These are phyloP conservation scores for Logfia minima DNA, from an alignment of 129 eudicot species.

Conservation along the genomic window DNA sequence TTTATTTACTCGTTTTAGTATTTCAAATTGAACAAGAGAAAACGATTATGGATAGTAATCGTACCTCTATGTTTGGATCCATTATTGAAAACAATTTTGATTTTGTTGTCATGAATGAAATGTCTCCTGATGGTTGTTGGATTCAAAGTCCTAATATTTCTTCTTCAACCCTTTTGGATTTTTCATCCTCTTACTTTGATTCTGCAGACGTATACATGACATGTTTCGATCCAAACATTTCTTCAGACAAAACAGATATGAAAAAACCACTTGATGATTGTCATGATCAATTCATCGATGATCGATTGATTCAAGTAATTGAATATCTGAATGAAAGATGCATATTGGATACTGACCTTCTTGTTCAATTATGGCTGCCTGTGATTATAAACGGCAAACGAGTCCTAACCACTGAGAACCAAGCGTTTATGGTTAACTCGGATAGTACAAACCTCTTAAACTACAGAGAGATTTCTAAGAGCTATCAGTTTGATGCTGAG, in stretches of 20 bases:
- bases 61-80: constrained; percentile 27
- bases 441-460: constrained; percentile 46
- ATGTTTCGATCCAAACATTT: constrained; percentile 28
- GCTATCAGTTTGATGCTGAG: constrained; percentile 58
- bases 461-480: constrained; percentile 54
- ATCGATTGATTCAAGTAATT: constrained; percentile 54
- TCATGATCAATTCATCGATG: constrained; percentile 4
- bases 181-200: constrained; percentile 35
- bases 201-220: constrained; percentile 19
- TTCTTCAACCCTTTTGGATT: constrained; percentile 37
- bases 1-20: constrained; percentile 3
- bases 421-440: constrained; percentile 51
- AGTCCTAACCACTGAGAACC: constrained; percentile 60
- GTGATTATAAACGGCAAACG: constrained; percentile 46
- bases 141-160: constrained; percentile 25
- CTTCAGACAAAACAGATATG: constrained; percentile 28
- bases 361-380: constrained; percentile 85
- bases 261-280: constrained; percentile 25
- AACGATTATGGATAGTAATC: constrained; percentile 22
- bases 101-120: constrained; percentile 15
- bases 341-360: constrained; percentile 50
- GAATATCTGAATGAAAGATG: constrained; percentile 46
- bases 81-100: constrained; percentile 17
- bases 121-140: constrained; percentile 26
- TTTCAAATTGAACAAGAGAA: not conserved